Base-by-base conservation (phyloP, 352 stramenopile species). In the Pelagophyceae sp. region DNA sequence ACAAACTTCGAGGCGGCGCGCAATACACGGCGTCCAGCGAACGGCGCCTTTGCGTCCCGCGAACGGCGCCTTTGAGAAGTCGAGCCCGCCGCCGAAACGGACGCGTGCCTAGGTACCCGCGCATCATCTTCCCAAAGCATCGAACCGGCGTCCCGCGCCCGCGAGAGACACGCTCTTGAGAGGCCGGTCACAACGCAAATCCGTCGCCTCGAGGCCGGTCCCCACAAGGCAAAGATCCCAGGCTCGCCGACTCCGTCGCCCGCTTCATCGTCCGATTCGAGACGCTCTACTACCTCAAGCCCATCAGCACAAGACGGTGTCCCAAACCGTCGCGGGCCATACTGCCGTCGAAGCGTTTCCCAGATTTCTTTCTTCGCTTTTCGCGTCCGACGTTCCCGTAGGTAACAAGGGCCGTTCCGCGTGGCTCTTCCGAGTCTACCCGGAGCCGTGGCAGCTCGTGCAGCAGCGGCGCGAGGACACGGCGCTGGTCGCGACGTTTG, bases 91-190 rank as follows among this genome's bases (percentile, higher is more conserved):
- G 50, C 50, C 15, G 50, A 17, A 76, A 79, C n/a, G n/a, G n/a
- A n/a, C n/a, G n/a, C n/a, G n/a, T n/a, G n/a, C n/a, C n/a, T n/a
- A n/a, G n/a, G 54, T 80, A 80, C 63, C 72, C 77, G 6, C 19
- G 35, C 20, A 20, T 79, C 37, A 71, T 80, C 51, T 80, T 80
- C 38, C 77, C 77, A 1, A 79, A 79, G 58, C 71, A n/a, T n/a
- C n/a, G n/a, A n/a, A n/a, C n/a, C n/a, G n/a, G n/a, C n/a, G n/a
- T n/a, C n/a, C n/a, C n/a, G n/a, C n/a, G n/a, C n/a, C n/a, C n/a
- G n/a, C n/a, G n/a, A n/a, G n/a, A n/a, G n/a, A n/a, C n/a, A n/a
- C n/a, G n/a, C n/a, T n/a, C n/a, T n/a, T n/a, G n/a, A n/a, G n/a
- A n/a, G n/a, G n/a, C n/a, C n/a, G n/a, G n/a, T n/a, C n/a, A n/a